Percentiles rank a stretch among this genome's conserved stretches.
These are phyloP conservation scores for Chrysanthemum makinoi DNA, from an alignment of 129 eudicot genomes.

Conservation along the genomic window DNA sequence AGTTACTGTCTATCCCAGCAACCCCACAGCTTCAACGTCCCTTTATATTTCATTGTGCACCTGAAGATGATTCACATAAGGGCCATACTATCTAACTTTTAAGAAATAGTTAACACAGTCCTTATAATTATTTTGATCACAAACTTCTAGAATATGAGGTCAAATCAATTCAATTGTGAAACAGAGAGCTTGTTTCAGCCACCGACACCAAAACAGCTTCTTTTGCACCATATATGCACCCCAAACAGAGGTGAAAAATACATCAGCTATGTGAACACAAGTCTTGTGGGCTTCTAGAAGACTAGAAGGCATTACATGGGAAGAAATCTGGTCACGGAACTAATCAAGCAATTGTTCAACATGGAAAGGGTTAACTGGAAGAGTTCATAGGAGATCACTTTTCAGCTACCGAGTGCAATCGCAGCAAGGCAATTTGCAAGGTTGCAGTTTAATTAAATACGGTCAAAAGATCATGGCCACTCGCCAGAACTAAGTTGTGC, in stretches of 20 bases:
- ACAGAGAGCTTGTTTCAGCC: background rate
- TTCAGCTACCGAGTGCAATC: constrained; percentile 6
- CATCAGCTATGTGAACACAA: background rate
- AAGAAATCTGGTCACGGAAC: background rate
- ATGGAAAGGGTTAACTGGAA: background rate
- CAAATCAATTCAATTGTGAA: background rate
- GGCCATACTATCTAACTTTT: constrained; percentile 1
- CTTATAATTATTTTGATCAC: background rate
- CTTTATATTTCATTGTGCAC: background rate
- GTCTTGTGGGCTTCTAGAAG: background rate
- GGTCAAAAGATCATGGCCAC: background rate
- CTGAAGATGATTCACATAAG: constrained; percentile 11
- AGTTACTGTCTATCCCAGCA: too few relatives aligned
- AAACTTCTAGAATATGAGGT: background rate
- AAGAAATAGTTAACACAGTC: too few relatives aligned
- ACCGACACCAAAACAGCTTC: too few relatives aligned
- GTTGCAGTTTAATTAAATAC: background rate
- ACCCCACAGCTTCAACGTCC: background rate
- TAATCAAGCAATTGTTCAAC: background rate
- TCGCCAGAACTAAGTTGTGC: background rate
- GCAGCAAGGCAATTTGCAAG: background rate
- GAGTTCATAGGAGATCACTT: background rate
- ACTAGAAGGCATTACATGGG: background rate
- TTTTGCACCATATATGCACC: background rate
- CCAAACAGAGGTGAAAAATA: background rate